A percentile compares a stretch with the other conserved stretches of the same genome.
phyloP scores from a whole-genome alignment of 2,329 filamentous ascomycete species.

The Xylariaceae sp. region DNA sequence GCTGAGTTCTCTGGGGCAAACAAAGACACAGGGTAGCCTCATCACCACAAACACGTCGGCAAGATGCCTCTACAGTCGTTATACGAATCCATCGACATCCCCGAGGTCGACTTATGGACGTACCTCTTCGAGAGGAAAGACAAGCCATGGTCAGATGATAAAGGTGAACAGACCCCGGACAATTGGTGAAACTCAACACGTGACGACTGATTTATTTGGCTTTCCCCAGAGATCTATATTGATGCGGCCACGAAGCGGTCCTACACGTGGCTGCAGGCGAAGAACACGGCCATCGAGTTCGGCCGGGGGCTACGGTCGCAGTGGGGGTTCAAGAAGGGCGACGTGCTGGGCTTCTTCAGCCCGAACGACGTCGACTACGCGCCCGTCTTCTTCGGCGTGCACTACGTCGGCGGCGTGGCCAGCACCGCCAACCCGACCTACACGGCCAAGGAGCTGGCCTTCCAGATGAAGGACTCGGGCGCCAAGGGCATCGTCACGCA shows the following conservation, averaged over 20 bases:
- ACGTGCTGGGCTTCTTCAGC: conserved; percentile 76
- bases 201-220: too few relatives aligned
- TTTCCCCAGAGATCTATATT: conserved; percentile 74
- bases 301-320: conserved; percentile 69
- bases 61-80: conserved; percentile 66
- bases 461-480: conserved; percentile 73
- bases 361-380: conserved; percentile 84
- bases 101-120: conserved; percentile 70
- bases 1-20: too few relatives aligned
- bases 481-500: conserved; percentile 76
- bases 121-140: conserved; percentile 69
- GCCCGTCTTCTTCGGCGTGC: conserved; percentile 67
- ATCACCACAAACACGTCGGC: neutral
- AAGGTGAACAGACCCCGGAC: conserved; percentile 56
- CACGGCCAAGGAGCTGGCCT: conserved; percentile 75
- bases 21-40: neutral
- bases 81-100: conserved; percentile 62
- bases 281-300: conserved; percentile 63
- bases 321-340: conserved; percentile 76
- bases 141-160: conserved; percentile 62
- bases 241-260: conserved; percentile 63
- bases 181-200: too few relatives aligned
- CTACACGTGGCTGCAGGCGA: conserved; percentile 68
- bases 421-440: conserved; percentile 89
- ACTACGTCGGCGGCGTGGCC: conserved; percentile 76